These are phyloP conservation scores for Moricandia moricandioides DNA, from an alignment of 345 rosid species.

Conservation along the genomic window DNA sequence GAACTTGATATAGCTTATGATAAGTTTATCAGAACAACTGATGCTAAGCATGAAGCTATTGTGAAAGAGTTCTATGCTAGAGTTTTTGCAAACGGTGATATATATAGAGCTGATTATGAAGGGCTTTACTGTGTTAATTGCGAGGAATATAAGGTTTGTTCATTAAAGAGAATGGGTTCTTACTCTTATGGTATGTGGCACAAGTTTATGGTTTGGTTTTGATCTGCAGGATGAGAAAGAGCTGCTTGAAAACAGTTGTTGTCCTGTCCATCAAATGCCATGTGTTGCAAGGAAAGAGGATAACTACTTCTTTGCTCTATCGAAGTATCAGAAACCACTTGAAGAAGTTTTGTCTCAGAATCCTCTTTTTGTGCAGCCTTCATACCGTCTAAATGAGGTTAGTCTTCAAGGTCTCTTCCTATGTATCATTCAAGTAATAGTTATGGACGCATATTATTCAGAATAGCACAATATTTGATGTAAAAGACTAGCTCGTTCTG, in stretches of 20 bases:
- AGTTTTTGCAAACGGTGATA: conserved; percentile 80
- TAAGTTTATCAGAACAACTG: conserved; percentile 91
- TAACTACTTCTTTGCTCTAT: conserved; percentile 84
- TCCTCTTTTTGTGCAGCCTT: conserved; percentile 85
- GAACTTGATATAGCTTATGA: conserved; percentile 77
- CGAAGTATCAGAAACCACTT: conserved; percentile 75
- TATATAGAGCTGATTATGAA: conserved; percentile 83
- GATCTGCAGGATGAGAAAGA: conserved; percentile 81
- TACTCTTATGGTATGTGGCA: neutral
- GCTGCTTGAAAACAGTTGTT: conserved; percentile 61
- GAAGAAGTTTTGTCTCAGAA: conserved; percentile 64
- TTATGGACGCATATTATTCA: too few species aligned
- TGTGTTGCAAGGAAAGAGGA: conserved; percentile 83
- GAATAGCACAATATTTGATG: neutral
- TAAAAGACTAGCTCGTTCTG: conserved; percentile 1
- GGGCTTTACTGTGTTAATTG: conserved; percentile 93
- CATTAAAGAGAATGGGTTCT: neutral
- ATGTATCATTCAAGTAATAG: conserved; percentile 15
- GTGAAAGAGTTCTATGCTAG: conserved; percentile 82
- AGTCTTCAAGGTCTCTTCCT: neutral
- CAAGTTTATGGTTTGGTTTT: conserved; percentile 11
- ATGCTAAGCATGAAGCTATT: conserved; percentile 78
- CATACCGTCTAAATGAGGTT: conserved; percentile 84
- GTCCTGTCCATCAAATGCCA: conserved; percentile 82
- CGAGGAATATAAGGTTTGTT: conserved; percentile 85